Evolutionary conservation across 305 asterid species (phyloP).

Genomic region (Fraxinus greggii): DNA sequence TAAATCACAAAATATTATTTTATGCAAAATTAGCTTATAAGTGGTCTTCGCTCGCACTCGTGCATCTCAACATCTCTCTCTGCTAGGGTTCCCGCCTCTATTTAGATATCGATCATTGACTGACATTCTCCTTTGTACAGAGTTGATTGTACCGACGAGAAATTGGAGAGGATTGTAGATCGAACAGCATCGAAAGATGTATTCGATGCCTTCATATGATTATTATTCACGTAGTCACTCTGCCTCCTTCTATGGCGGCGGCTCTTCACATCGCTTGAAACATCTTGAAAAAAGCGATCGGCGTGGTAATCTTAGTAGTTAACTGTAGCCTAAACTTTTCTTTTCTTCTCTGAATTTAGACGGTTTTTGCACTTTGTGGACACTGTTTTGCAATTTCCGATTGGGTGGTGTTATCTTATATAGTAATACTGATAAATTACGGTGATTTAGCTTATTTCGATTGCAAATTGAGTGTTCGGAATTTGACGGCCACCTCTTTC

Average conservation of each 20-base stretch:
- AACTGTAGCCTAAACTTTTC: slow-evolving; percentile 22
- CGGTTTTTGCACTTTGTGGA: slow-evolving; percentile 19
- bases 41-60: background rate
- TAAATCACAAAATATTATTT: background rate
- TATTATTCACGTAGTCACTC: slow-evolving; percentile 22
- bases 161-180: background rate
- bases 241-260: slow-evolving; percentile 32
- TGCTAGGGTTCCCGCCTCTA: background rate
- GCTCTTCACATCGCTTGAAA: slow-evolving; percentile 44
- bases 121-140: background rate
- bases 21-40: slow-evolving; percentile 14
- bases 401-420: slow-evolving; percentile 19
- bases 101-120: background rate
- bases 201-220: slow-evolving; percentile 40
- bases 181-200: slow-evolving; percentile 48
- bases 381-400: slow-evolving; percentile 16
- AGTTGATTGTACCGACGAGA: background rate
- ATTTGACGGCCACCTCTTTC: slow-evolving; percentile 21
- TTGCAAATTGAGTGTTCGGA: slow-evolving; percentile 23
- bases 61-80: background rate
- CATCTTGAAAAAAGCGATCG: slow-evolving; percentile 37
- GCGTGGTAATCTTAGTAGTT: slow-evolving; percentile 46
- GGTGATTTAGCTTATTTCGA: slow-evolving; percentile 12
- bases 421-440: slow-evolving; percentile 21
- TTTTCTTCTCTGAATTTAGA: background rate